Percentiles rank a stretch among this genome's conserved stretches.
Conservation (phyloP, 345 rosid genomes). For the Heritiera littoralis region DNA sequence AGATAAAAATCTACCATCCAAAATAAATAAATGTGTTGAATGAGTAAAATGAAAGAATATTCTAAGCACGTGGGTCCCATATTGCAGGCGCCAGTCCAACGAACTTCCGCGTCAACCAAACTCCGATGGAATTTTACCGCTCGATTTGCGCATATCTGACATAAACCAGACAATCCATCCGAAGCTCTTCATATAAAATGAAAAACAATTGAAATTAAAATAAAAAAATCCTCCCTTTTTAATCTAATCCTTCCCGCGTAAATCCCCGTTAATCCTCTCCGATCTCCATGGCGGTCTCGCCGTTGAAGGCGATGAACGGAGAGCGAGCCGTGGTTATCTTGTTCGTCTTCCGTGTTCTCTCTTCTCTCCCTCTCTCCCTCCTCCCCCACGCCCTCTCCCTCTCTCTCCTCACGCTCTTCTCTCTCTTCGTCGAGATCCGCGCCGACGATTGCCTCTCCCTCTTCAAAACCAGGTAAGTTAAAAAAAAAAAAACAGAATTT, state of each 20-base stretch:
- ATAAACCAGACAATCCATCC: neutral
- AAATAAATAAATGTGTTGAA: neutral
- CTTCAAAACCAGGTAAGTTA: constrained; percentile 57
- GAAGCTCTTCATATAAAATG: neutral
- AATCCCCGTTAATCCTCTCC: neutral
- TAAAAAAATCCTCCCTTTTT: too few species aligned
- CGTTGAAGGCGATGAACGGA: constrained; percentile 53
- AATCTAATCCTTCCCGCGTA: constrained; percentile 19
- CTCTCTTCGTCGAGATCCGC: constrained; percentile 66
- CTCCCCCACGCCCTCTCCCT: constrained; percentile 69
- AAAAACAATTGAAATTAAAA: too few species aligned
- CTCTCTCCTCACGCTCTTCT: constrained; percentile 51
- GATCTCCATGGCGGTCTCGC: constrained; percentile 15
- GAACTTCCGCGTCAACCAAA: neutral
- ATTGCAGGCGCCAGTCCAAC: neutral
- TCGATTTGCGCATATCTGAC: neutral
- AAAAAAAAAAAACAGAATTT: neutral
- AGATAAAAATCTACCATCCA: neutral
- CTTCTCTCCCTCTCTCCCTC: constrained; percentile 62
- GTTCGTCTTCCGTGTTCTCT: constrained; percentile 50
- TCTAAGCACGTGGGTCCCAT: neutral
- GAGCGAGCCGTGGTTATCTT: constrained; percentile 80
- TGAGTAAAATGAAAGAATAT: neutral
- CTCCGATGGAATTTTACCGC: neutral
- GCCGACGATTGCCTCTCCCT: constrained; percentile 47